phyloP scores from a whole-genome alignment of 2,329 filamentous ascomycete species.

The Albophoma yamanashiensis region DNA sequence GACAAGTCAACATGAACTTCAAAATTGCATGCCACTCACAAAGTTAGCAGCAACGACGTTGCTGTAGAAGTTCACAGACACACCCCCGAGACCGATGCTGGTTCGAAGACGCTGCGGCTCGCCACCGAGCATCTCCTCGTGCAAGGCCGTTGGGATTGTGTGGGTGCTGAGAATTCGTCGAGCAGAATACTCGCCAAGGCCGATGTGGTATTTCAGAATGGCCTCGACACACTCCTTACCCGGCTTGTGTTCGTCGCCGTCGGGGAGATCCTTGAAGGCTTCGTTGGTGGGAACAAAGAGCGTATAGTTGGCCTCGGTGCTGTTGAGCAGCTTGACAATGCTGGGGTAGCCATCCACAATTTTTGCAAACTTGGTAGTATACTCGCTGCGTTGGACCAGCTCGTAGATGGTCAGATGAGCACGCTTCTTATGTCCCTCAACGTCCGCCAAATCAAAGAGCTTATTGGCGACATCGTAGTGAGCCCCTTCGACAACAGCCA shows the following conservation, averaged over 20 bases:
- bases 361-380: conserved; percentile 66
- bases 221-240: conserved; percentile 60
- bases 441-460: not conserved
- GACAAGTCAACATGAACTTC: not conserved
- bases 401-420: conserved; percentile 57
- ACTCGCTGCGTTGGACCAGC: conserved; percentile 62
- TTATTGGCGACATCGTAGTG: not conserved
- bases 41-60: conserved; percentile 61
- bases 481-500: conserved; percentile 1
- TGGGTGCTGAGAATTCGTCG: conserved; percentile 55
- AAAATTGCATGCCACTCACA: conserved; percentile 29
- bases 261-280: conserved; percentile 57
- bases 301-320: conserved; percentile 64
- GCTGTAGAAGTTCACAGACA: conserved; percentile 69
- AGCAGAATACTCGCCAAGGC: conserved; percentile 55
- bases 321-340: conserved; percentile 63
- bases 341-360: conserved; percentile 64
- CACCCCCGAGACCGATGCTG: conserved; percentile 48
- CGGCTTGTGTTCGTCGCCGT: conserved; percentile 43
- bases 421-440: not conserved
- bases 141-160: conserved; percentile 62
- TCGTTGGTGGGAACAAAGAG: conserved; percentile 70
- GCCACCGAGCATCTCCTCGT: conserved; percentile 48
- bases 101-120: conserved; percentile 64
- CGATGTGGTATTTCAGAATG: conserved; percentile 66